Base-by-base conservation (phyloP, 768 basidiomycete genomes). In the Suillus subalutaceus region DNA sequence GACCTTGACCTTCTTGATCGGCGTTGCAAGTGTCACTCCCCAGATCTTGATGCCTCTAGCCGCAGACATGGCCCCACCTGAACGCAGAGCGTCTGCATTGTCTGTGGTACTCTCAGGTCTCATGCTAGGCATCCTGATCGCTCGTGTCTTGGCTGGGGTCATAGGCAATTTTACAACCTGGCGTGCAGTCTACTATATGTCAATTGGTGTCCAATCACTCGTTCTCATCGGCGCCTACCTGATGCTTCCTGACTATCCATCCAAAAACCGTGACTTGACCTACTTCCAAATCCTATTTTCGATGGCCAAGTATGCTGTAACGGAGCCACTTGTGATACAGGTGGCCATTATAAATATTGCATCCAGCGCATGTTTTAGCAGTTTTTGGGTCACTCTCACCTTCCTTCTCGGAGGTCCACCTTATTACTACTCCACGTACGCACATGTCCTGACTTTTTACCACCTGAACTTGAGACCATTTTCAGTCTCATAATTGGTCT, bases 241-340 rank as follows among this genome's bases (percentile, higher is more conserved):
- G 26, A 69, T 88, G 63, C 78, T 94, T n/a, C 93, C 93, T 1
- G 93, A 96, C 76, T 94, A 91, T 71, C 94, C 93, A 1, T 85
- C 90, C 15, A 94, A 91, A 74, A 90, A 91, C 72, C 75, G 72
- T 26, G 78, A 85, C 56, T 63, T 93, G 67, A 85, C 86, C 3
- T 95, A 95, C 76, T 82, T 80, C 69, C 77, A 87, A 20, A 90
- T 94, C 56, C 76, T 93, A 40, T 86, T 81, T 76, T 90, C 89
- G 10, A 95, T 95, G 94, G 88, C 80, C 6, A 90, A 88, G 74
- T 91, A 88, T 69, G 80, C 88, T 0, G 81, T 89, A 44, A 95
- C 90, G 0, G 92, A 96, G 75, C 94, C 94, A 0, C 78, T 90
- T 26, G 79, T 96, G 38, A 83, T 94, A 12, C 94, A 96, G 74